Evolutionary conservation across 768 basidiomycete genomes (phyloP), one percentile per base, ranked within the genome.

Genomic region (Lentinula aciculospora): DNA sequence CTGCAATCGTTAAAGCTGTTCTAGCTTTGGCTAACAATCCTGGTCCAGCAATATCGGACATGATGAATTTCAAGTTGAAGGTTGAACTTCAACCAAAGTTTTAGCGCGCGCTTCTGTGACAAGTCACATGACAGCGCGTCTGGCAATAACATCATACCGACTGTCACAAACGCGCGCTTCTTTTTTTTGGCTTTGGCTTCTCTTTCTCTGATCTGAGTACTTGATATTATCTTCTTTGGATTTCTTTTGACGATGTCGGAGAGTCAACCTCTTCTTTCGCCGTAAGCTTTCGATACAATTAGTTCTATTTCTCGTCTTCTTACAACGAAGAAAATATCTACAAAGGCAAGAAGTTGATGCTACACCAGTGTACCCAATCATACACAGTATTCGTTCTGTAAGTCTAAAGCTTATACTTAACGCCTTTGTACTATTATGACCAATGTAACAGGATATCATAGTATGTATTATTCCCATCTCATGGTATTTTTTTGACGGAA

Each of bases 301-400:
- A 36, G 3, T 19, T 28, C 44, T 55, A 6, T 50, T 49, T 58
- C 53, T 58, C 42, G 37, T 28, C 40, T 39, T 29, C 29, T 29
- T 53, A 39, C 59, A 37, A 42, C 53, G 36, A 55, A 55, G 19
- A 44, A 59, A 55, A 44, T 50, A 36, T 32, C 23, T 27, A 29
- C 40, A 64, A 36, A 82, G 70, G 65, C 81, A 74, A 71, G 78
- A 76, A 70, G 79, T 83, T 46, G 82, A 83, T 36, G 64, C 69
- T 40, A 88, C 84, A 0, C 72, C 77, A 27, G 89, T 93, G 1
- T 94, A 89, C 68, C 92, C 92, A 5, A 72, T 91, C 51, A 89
- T 95, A 37, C 90, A 92, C 60, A 80, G 85, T 71, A 89, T 94
- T 62, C 74, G 86, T 71, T 69, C 72, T 51, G 88, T 87, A 60